phyloP scores from a whole-genome alignment of 495 filamentous ascomycete genomes.

The Tricharina praecox region DNA sequence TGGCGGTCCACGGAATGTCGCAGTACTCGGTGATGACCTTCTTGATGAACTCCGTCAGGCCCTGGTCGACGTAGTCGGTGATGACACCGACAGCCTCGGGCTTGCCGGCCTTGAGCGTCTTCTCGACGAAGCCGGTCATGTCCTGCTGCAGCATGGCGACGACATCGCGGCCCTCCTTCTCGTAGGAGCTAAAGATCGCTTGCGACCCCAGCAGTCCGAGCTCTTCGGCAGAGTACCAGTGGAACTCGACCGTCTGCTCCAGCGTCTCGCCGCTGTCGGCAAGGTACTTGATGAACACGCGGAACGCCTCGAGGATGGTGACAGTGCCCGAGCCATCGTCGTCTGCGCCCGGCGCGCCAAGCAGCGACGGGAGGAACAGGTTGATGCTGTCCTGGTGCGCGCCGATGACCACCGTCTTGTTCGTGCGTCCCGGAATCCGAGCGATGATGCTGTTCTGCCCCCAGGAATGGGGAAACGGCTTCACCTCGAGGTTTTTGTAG shows the following conservation, averaged over 20 bases:
- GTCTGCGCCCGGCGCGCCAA: conserved; percentile 60
- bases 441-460: conserved; percentile 84
- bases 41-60: conserved; percentile 83
- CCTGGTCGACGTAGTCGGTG: conserved; percentile 71
- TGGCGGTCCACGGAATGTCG: conserved; percentile 72
- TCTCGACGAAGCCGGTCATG: conserved; percentile 86
- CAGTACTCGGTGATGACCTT: conserved; percentile 57
- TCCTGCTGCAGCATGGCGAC: conserved; percentile 99
- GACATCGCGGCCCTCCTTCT: conserved; percentile 53
- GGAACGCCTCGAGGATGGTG: conserved; percentile 57
- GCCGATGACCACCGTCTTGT: conserved; percentile 65
- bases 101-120: conserved; percentile 65
- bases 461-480: conserved; percentile 70
- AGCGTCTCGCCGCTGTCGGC: conserved; percentile 40
- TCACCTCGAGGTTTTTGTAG: conserved; percentile 52
- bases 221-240: conserved; percentile 90
- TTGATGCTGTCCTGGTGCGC: conserved; percentile 80
- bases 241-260: conserved; percentile 80
- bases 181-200: conserved; percentile 75
- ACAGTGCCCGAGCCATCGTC: conserved; percentile 63
- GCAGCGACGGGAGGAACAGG: conserved; percentile 66
- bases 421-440: conserved; percentile 69
- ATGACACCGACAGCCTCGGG: conserved; percentile 84
- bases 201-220: conserved; percentile 67
- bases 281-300: conserved; percentile 42